phyloP scores from a whole-genome alignment of 768 basidiomycete genomes.

The Dacryopinax primogenitus region DNA sequence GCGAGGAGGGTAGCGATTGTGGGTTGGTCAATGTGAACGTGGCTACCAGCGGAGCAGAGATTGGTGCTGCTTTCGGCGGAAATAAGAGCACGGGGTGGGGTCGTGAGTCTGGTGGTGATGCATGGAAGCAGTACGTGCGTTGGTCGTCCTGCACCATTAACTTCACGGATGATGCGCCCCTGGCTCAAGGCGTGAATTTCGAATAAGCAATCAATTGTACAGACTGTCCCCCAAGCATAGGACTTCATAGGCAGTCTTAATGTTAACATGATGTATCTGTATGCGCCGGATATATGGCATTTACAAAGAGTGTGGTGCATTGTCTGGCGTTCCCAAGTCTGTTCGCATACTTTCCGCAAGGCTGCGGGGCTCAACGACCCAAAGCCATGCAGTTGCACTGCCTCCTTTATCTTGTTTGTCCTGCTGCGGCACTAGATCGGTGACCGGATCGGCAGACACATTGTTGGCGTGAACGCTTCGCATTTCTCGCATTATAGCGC shows the following conservation, averaged over 20 bases:
- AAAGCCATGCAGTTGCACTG: constrained; percentile 36
- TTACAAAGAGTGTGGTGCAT: background rate
- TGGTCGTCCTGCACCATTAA: constrained; percentile 82
- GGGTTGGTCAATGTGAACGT: constrained; percentile 87
- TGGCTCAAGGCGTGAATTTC: constrained; percentile 90
- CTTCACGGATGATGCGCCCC: constrained; percentile 74
- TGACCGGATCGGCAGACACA: constrained; percentile 16
- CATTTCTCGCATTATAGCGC: constrained; percentile 58
- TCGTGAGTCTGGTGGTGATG: constrained; percentile 90
- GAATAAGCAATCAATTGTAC: constrained; percentile 16
- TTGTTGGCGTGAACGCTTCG: constrained; percentile 24
- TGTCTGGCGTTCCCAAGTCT: constrained; percentile 12
- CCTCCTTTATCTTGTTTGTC: constrained; percentile 10
- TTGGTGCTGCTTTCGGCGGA: constrained; percentile 82
- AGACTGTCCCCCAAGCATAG: background rate
- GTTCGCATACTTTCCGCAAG: constrained; percentile 43
- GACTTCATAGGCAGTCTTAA: background rate
- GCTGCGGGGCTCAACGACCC: constrained; percentile 71
- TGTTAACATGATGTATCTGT: constrained; percentile 1
- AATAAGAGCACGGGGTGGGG: constrained; percentile 77
- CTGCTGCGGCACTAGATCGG: constrained; percentile 12
- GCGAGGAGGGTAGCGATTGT: constrained; percentile 74
- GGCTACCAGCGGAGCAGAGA: constrained; percentile 57
- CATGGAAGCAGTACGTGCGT: constrained; percentile 95
- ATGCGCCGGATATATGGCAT: background rate